phyloP scores from a whole-genome alignment of 805 yeast species.

The Hermanozyma aechmeae region DNA sequence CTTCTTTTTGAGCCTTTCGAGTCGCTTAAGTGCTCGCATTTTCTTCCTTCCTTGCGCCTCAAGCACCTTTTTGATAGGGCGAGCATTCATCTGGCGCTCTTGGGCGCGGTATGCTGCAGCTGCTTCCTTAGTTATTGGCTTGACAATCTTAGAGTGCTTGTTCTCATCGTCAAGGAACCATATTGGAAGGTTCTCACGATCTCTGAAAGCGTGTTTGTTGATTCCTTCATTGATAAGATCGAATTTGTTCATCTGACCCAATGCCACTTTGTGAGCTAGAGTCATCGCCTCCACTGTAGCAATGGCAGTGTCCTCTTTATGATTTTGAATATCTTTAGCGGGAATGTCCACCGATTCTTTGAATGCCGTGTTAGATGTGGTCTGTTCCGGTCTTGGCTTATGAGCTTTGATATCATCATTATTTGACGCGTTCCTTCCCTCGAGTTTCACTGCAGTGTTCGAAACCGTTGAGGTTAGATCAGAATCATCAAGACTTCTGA shows the following conservation, averaged over 20 bases:
- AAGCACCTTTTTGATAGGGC: conserved; percentile 97
- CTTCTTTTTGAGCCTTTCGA: conserved; percentile 87
- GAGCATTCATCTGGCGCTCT: conserved; percentile 67
- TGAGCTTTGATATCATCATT: too few relatives aligned
- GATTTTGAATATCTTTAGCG: too few relatives aligned
- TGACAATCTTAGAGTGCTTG: conserved; percentile 71
- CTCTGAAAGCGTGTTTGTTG: conserved; percentile 87
- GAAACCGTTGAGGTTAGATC: too few relatives aligned
- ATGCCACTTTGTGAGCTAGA: conserved; percentile 88
- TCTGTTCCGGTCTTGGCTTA: too few relatives aligned
- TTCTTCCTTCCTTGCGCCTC: conserved; percentile 97
- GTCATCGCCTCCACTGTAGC: conserved; percentile 98
- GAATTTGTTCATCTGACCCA: conserved; percentile 77
- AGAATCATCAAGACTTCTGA: background rate
- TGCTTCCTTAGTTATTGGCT: conserved; percentile 90
- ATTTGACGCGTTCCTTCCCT: too few relatives aligned
- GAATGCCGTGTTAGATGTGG: background rate
- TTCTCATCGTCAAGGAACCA: conserved; percentile 96
- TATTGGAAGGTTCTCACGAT: conserved; percentile 83
- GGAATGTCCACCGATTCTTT: background rate
- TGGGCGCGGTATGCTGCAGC: conserved; percentile 35
- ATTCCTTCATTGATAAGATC: conserved; percentile 89
- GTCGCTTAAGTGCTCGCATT: conserved; percentile 78
- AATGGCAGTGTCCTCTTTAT: conserved; percentile 61
- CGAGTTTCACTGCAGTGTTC: too few relatives aligned